Conservation (phyloP, 2,329 filamentous ascomycete species). For the Waltergamsia citrina region DNA sequence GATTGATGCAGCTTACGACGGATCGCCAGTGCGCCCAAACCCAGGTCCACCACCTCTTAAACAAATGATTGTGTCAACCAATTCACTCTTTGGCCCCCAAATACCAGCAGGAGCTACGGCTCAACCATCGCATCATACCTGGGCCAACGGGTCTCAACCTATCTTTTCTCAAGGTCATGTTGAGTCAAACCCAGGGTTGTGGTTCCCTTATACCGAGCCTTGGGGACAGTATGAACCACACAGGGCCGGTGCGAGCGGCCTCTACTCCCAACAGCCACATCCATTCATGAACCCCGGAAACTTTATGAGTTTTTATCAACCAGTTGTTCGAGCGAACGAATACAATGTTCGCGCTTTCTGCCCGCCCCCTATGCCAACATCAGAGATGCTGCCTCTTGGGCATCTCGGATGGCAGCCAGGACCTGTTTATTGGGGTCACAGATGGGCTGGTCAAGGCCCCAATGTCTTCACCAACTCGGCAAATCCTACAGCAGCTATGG, state of each 20-base stretch:
- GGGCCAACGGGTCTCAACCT: background rate
- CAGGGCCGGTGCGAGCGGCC: background rate
- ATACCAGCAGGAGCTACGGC: too few relatives aligned
- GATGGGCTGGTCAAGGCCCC: background rate
- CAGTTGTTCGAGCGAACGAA: constrained; percentile 23
- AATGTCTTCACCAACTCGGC: too few relatives aligned
- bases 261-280: constrained; percentile 3
- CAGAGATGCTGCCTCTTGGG: constrained; percentile 19
- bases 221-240: constrained; percentile 6
- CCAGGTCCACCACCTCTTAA: constrained; percentile 71
- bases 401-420: background rate
- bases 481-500: too few relatives aligned
- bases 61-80: constrained; percentile 57
- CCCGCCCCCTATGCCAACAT: constrained; percentile 20
- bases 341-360: constrained; percentile 27
- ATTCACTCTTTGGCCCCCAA: too few relatives aligned
- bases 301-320: constrained; percentile 15
- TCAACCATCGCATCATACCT: background rate
- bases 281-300: constrained; percentile 6
- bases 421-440: background rate
- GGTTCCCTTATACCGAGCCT: constrained; percentile 4
- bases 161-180: background rate
- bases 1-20: constrained; percentile 84
- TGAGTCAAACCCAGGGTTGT: constrained; percentile 1
- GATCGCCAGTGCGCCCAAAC: constrained; percentile 62